Evolutionary conservation across 2,329 filamentous ascomycete species (phyloP).

Genomic region (Sporothrix humicola): DNA sequence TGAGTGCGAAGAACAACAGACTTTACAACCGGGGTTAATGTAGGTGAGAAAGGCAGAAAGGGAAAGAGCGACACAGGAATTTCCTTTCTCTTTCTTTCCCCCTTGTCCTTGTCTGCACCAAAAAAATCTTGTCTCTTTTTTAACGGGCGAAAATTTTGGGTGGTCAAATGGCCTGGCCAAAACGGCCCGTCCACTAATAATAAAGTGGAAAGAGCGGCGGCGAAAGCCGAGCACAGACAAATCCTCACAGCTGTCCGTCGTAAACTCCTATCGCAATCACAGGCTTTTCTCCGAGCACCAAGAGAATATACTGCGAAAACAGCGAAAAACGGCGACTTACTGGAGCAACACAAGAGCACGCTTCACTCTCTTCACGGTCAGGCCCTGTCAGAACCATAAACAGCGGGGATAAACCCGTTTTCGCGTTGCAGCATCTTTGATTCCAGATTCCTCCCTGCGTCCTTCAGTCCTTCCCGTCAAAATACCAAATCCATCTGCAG

Average conservation of each 20-base stretch:
- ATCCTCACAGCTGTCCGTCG: no score
- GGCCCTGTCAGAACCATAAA: constrained; percentile 27
- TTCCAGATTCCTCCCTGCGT: constrained; percentile 11
- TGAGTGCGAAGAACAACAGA: neutral
- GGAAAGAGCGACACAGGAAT: neutral
- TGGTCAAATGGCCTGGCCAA: constrained; percentile 23
- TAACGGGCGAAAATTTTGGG: constrained; percentile 5
- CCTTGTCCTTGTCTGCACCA: neutral
- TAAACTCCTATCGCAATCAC: neutral
- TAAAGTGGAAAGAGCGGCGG: constrained; percentile 11
- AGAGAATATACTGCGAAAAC: neutral
- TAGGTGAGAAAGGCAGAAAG: constrained; percentile 7
- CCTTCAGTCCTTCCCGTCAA: neutral
- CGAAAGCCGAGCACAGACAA: constrained; percentile 18
- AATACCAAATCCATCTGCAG: neutral
- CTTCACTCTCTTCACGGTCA: neutral
- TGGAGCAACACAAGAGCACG: neutral
- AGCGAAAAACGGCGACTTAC: neutral
- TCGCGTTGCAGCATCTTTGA: constrained; percentile 1
- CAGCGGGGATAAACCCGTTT: constrained; percentile 12
- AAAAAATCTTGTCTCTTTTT: no score
- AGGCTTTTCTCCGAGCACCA: neutral
- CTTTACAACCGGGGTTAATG: neutral
- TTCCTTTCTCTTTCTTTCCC: neutral
- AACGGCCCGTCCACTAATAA: constrained; percentile 5